These are phyloP conservation scores for Saposhnikovia divaricata DNA, from an alignment of 129 eudicot species.

Conservation along the genomic window DNA sequence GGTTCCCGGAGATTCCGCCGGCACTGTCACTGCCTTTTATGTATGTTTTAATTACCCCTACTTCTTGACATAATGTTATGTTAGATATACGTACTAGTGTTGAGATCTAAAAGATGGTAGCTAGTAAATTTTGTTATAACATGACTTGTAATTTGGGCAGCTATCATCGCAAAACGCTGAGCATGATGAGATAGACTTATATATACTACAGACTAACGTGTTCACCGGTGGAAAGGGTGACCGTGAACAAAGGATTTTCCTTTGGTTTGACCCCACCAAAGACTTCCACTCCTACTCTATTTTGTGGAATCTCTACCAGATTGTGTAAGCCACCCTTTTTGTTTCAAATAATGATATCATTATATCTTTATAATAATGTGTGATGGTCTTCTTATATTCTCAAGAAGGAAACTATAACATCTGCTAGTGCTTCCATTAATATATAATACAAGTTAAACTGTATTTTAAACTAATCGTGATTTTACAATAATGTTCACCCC, in stretches of 20 bases:
- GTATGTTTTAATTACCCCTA: conserved; percentile 26
- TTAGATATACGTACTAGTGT: not conserved
- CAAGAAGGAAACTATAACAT: not conserved
- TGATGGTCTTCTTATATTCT: not conserved
- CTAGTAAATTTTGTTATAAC: not conserved
- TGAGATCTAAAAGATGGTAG: not conserved
- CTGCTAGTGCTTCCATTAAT: not conserved
- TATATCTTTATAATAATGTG: too few relatives aligned
- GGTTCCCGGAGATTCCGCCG: conserved; percentile 90
- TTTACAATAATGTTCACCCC: too few relatives aligned
- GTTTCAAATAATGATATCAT: too few relatives aligned
- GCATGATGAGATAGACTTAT: conserved; percentile 87
- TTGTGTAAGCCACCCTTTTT: conserved; percentile 46
- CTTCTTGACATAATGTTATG: not conserved
- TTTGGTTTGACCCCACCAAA: conserved; percentile 84
- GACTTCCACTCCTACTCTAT: conserved; percentile 67
- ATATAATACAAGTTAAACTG: not conserved
- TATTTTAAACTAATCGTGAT: too few relatives aligned
- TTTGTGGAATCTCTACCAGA: conserved; percentile 79
- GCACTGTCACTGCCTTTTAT: conserved; percentile 92
- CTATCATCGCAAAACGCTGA: conserved; percentile 72
- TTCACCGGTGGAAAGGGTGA: conserved; percentile 90
- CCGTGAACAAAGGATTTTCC: conserved; percentile 71
- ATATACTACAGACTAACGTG: conserved; percentile 77
- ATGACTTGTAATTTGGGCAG: conserved; percentile 20